These are phyloP conservation scores for Globisporangium carolinianum DNA, from an alignment of 352 stramenopile genomes.

Conservation along the genomic window DNA sequence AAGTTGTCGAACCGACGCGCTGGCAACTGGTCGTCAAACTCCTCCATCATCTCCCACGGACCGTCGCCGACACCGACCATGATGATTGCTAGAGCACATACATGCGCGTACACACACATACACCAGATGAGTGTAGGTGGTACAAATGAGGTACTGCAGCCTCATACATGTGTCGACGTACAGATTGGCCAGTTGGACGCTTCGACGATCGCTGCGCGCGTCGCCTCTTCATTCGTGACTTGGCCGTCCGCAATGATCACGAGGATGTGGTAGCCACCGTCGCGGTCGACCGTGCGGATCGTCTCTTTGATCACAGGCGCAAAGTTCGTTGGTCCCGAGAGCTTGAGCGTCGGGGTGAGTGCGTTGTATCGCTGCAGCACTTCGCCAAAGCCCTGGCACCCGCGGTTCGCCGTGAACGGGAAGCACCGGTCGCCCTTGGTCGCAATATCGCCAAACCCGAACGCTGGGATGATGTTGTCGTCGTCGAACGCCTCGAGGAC, in stretches of 20 bases:
- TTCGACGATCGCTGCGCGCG: conserved; percentile 50
- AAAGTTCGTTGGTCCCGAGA: conserved; percentile 61
- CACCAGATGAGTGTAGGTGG: background rate
- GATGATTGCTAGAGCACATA: conserved; percentile 26
- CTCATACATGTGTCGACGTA: conserved; percentile 14
- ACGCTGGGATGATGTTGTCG: conserved; percentile 72
- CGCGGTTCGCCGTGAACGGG: conserved; percentile 24
- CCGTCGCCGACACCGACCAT: conserved; percentile 73
- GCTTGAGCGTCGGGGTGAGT: conserved; percentile 43
- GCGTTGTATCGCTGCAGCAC: conserved; percentile 57
- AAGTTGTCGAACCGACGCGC: conserved; percentile 76
- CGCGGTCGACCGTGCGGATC: conserved; percentile 31
- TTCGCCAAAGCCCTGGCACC: conserved; percentile 48
- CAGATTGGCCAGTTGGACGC: conserved; percentile 61
- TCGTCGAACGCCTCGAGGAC: conserved; percentile 74
- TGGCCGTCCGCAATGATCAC: conserved; percentile 65
- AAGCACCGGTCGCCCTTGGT: conserved; percentile 46
- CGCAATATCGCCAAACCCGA: conserved; percentile 52
- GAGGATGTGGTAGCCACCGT: conserved; percentile 69
- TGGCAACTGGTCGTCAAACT: conserved; percentile 67
- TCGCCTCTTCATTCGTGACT: conserved; percentile 52
- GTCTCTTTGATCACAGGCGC: conserved; percentile 58
- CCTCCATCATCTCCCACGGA: conserved; percentile 72
- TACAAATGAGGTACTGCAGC: background rate
- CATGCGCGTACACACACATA: background rate